Percentiles rank a stretch among this genome's conserved stretches.
These are phyloP conservation scores for Didymella sp. DNA, from an alignment of 2,329 filamentous ascomycete genomes.

Conservation along the genomic window DNA sequence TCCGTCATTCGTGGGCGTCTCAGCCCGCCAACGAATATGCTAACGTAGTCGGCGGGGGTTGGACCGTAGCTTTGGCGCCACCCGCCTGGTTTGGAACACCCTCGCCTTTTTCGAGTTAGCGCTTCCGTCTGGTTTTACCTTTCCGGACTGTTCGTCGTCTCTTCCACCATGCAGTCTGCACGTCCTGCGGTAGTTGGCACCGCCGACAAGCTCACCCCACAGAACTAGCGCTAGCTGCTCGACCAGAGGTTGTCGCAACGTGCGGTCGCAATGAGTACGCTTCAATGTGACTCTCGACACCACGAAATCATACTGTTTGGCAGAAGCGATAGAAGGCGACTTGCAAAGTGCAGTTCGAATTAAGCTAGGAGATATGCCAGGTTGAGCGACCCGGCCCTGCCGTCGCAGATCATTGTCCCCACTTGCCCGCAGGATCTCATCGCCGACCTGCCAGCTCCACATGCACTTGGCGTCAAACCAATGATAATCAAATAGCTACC, in stretches of 20 bases:
- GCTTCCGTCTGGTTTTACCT: slow-evolving; percentile 1
- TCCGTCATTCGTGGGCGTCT: neutral
- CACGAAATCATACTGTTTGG: neutral
- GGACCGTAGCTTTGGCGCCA: too few species aligned
- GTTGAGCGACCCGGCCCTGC: slow-evolving; percentile 8
- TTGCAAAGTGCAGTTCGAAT: neutral
- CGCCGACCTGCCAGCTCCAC: slow-evolving; percentile 17
- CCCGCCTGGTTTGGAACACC: neutral
- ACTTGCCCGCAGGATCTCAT: slow-evolving; percentile 17
- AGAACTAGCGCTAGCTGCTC: neutral
- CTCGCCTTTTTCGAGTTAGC: neutral
- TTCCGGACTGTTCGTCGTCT: neutral
- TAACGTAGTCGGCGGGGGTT: too few species aligned
- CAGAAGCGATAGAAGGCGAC: neutral
- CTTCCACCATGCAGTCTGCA: slow-evolving; percentile 8
- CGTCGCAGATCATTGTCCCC: slow-evolving; percentile 9
- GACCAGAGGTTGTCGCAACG: too few species aligned
- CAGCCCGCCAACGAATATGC: neutral
- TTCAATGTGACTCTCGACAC: neutral
- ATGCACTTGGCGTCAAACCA: neutral
- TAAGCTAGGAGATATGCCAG: neutral
- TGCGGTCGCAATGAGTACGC: neutral
- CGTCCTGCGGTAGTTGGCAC: neutral
- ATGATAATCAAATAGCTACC: slow-evolving; percentile 1
- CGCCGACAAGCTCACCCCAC: neutral